Base-by-base conservation (phyloP, 768 basidiomycete genomes). In the Scleroderma citrinum region DNA sequence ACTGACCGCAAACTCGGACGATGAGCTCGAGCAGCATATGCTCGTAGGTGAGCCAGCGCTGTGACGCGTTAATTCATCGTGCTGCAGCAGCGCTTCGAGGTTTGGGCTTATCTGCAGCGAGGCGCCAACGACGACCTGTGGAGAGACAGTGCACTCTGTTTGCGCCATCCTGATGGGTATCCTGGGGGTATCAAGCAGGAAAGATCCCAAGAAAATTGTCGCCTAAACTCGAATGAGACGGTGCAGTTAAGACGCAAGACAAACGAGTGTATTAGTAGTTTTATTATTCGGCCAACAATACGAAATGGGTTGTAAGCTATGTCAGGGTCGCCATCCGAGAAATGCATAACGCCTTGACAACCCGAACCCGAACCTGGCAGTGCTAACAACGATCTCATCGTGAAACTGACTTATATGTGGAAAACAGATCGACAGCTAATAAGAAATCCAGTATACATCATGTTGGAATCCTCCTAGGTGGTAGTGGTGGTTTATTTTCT, bases 21-120 rank as follows among this genome's bases (percentile, higher is more conserved):
- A 45, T 8, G 40, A 41, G 30, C 24, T 24, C 31, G 50, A 7
- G 54, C 50, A 11, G 46, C 47, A 43, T 13, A 44, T 14, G 46
- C 39, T 56, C 4, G 59, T 64, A 13, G 59, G 61, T 5, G 67
- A 62, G 23, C 45, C 34, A 59, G 59, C 47, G 13, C 41, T 64
- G 37, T 61, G 59, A 19, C 77, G 72, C n/a, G 66, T 66, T 44
- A 69, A 71, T 44, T 80, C 76, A 44, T 81, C 81, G 51, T 81
- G 76, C 57, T 80, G 74, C 45, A 83, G 67, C 7, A 83, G 56
- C 21, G 80, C 81, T 52, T 82, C 76, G 40, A 82, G 73, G 55
- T 83, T 73, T 0, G 81, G 76, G 2, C 79, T 82, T 45, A 82
- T 83, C 11, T 72, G 65, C 40, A 82, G 60, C 1, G 71, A 64